Base-by-base conservation (phyloP, 768 basidiomycete genomes). In the Boletellus ananas region DNA sequence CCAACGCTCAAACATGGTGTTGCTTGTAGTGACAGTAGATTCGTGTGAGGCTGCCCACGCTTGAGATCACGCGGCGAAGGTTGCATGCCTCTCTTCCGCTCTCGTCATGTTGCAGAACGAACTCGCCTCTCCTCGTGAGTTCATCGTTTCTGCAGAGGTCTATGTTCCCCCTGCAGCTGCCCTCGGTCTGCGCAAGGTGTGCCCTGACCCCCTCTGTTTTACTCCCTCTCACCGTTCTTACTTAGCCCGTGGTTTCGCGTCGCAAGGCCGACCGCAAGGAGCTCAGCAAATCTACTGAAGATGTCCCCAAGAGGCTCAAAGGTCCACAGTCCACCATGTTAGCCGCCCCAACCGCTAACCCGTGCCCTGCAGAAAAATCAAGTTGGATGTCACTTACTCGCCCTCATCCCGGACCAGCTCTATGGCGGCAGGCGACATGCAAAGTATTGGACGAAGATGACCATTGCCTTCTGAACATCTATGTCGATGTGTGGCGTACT, bases 401-500 rank as follows among this genome's bases (percentile, higher is more conserved):
- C 55, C 73, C 74, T 20, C 56, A 78, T 25, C 65, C 73, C 23
- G 73, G 74, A 31, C 68, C 74, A 8, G 84, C 82, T 13, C 82
- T 84, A 36, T 91, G 89, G 89, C 74, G 86, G 60, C 67, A 77
- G 36, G 88, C 84, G 20, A 83, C 79, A 11, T 90, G 88, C 68
- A 85, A 77, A 59, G 70, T 91, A 47, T 66, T 74, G 35, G 84
- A 87, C 58, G 84, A 87, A 65, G 81, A 79, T 31, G 79, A 80
- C 42, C 74, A 79, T 27, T 87, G 82, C 63, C 72, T 83, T 47
- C 67, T 90, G 40, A 85, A 85, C 57, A 78, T 91, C 49, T 90
- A 88, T 61, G 70, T 89, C 50, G 86, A 89, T 54, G 88, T 88
- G 63, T 56, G 81, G 65, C 38, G 5, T 51, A 13, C 42, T 18